These are phyloP conservation scores for Acrodontium crateriforme DNA, from an alignment of 2,329 filamentous ascomycete genomes.

Conservation along the genomic window DNA sequence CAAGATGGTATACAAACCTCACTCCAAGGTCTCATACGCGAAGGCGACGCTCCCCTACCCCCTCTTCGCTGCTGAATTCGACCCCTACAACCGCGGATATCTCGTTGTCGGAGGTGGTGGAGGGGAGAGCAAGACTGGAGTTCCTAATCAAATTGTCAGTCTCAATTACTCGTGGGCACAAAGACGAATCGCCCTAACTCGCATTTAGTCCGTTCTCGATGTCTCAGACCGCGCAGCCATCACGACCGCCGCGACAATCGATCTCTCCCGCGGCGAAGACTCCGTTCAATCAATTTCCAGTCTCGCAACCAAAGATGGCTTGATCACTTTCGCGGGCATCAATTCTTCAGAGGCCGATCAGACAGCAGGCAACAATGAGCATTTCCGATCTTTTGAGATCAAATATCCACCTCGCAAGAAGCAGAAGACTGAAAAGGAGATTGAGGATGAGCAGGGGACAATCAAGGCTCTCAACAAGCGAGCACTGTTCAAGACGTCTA, in stretches of 20 bases:
- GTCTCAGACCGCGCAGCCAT: slow-evolving; percentile 52
- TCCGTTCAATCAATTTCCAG: slow-evolving; percentile 72
- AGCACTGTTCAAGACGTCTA: slow-evolving; percentile 34
- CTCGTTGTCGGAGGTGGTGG: slow-evolving; percentile 79
- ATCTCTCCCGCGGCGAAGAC: slow-evolving; percentile 73
- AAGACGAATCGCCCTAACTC: background rate
- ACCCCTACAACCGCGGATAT: slow-evolving; percentile 60
- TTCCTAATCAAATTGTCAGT: slow-evolving; percentile 74
- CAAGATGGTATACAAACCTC: slow-evolving; percentile 1
- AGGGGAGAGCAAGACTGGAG: slow-evolving; percentile 65
- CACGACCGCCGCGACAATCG: slow-evolving; percentile 53
- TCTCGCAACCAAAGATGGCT: slow-evolving; percentile 43
- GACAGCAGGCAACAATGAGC: slow-evolving; percentile 64
- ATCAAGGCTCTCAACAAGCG: slow-evolving; percentile 37
- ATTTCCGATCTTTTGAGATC: slow-evolving; percentile 65
- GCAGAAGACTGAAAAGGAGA: slow-evolving; percentile 22
- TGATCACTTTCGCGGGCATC: slow-evolving; percentile 56
- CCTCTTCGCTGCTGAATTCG: slow-evolving; percentile 77
- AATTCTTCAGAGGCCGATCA: slow-evolving; percentile 66
- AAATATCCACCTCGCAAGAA: slow-evolving; percentile 37
- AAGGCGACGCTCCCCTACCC: slow-evolving; percentile 66
- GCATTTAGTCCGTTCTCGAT: slow-evolving; percentile 52
- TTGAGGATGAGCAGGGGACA: slow-evolving; percentile 19
- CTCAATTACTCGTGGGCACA: background rate
- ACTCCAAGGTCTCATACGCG: slow-evolving; percentile 30